phyloP scores from a whole-genome alignment of 78 protist species.

The Tieghemostelium lacteum region DNA sequence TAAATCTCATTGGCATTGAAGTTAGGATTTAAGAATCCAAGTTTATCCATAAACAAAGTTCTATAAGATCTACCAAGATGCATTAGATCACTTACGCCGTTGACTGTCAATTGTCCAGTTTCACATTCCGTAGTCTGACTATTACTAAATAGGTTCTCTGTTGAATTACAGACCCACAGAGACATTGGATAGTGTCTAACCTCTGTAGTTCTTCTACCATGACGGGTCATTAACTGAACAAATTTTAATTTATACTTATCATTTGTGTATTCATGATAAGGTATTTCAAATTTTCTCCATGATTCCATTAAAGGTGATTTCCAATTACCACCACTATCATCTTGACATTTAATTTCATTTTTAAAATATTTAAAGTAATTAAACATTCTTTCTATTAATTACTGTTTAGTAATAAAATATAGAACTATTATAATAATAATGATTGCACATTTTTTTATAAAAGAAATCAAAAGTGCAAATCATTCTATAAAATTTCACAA shows the following conservation, averaged over 20 bases:
- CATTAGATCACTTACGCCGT: conserved; percentile 37
- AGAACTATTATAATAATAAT: too few species aligned
- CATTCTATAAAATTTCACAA: too few species aligned
- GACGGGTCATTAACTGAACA: conserved; percentile 55
- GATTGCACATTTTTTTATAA: too few species aligned
- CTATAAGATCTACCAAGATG: conserved; percentile 40
- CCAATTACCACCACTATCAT: too few species aligned
- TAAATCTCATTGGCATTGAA: conserved; percentile 28
- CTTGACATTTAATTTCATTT: too few species aligned
- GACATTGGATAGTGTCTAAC: conserved; percentile 8
- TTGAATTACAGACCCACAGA: conserved; percentile 55
- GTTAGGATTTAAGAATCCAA: conserved; percentile 7
- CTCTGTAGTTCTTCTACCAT: conserved; percentile 72
- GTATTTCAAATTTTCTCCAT: not conserved
- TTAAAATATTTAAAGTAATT: too few species aligned
- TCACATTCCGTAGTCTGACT: conserved; percentile 4
- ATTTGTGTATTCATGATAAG: conserved; percentile 8
- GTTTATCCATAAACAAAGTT: conserved; percentile 19
- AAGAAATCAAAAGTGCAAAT: too few species aligned
- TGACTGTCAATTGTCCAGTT: conserved; percentile 54
- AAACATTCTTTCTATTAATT: too few species aligned
- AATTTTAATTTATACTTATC: conserved; percentile 26
- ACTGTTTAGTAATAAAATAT: too few species aligned
- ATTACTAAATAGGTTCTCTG: conserved; percentile 34
- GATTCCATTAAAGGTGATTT: too few species aligned